These are phyloP conservation scores for Hemisphaericaspora nanyangensis DNA, from an alignment of 805 yeast species.

Conservation along the genomic window DNA sequence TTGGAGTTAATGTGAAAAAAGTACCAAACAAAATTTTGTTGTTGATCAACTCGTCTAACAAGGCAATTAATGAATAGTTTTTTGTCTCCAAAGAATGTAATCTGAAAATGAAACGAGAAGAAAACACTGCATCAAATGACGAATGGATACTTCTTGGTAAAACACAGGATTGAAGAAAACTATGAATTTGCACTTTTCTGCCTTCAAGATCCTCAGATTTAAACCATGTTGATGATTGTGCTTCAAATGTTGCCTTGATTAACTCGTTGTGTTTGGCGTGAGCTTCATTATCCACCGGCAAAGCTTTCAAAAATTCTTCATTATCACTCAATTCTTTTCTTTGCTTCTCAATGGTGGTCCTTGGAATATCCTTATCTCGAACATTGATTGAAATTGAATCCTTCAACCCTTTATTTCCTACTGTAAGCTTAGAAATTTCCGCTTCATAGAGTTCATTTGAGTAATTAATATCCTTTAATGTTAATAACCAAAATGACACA, in stretches of 20 bases:
- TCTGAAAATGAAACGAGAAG: slow-evolving; percentile 56
- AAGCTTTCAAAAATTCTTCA: slow-evolving; percentile 18
- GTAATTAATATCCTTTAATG: slow-evolving; percentile 66
- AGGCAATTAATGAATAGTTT: slow-evolving; percentile 33
- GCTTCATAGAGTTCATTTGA: slow-evolving; percentile 46
- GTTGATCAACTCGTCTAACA: slow-evolving; percentile 47
- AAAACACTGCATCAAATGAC: slow-evolving; percentile 74
- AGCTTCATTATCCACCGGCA: slow-evolving; percentile 38
- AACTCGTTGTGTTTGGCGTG: slow-evolving; percentile 42
- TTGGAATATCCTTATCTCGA: slow-evolving; percentile 21
- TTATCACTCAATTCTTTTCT: slow-evolving; percentile 20
- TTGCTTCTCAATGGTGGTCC: slow-evolving; percentile 18
- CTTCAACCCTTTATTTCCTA: slow-evolving; percentile 29
- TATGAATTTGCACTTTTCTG: slow-evolving; percentile 6
- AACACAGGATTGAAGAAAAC: slow-evolving; percentile 60
- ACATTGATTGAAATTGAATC: slow-evolving; percentile 29
- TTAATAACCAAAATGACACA: slow-evolving; percentile 67
- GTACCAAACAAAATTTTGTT: slow-evolving; percentile 51
- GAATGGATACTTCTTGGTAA: slow-evolving; percentile 78
- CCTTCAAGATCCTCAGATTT: slow-evolving; percentile 6
- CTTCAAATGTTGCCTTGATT: slow-evolving; percentile 22
- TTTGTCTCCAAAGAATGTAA: slow-evolving; percentile 37
- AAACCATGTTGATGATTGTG: slow-evolving; percentile 40
- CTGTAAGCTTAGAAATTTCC: slow-evolving; percentile 39
- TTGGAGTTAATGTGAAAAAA: slow-evolving; percentile 63